Base-by-base conservation (phyloP, 2,329 filamentous ascomycete genomes). In the Periconia sp. region DNA sequence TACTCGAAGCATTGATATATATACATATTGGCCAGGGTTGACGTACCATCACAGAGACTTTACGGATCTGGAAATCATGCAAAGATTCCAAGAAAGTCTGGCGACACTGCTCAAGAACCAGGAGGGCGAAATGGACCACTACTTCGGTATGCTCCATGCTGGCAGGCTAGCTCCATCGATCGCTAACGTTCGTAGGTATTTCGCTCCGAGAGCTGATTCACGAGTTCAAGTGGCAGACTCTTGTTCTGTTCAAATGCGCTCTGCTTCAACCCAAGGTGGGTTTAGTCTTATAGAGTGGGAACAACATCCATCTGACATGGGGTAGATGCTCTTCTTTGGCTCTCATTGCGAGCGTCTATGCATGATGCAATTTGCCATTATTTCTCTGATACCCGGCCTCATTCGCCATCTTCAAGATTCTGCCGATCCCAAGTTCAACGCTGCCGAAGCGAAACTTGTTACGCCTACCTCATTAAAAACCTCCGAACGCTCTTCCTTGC, bases 291-390 rank as follows among this genome's bases (percentile, higher is more conserved):
- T 19, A 13, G 33, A 19, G 23, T 20, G 17, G 31, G 5, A 14
- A 14, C 11, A 7, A 6, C 30, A 41, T 19, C 47, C 3, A 33
- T 43, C 62, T 71, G 37, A 70, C 56, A 15, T 23, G 14, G 1
- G 27, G 0, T 63, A 96, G 92, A 97, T 97, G 89, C 86, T 99
- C 50, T 97, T 99, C 78, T 99, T 97, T 67, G 92, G 94, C 57
- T 92, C 93, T n/a, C 87, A 92, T 64, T 97, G 94, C 74, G 94
- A 99, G 75, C 85, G 90, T 60, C 79, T 99, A 62, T 99, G 94
- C 82, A 96, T 97, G 90, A 92, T 96, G 76, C 94, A 99, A 74
- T 99, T 97, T 77, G 94, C 93, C 42, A 83, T 99, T 44, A 88
- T 99, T 63, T 97, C 93, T 49, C 81, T 99, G 67, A 95, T 99